Percentiles rank a stretch among this genome's conserved stretches.
phyloP scores from a whole-genome alignment of 495 filamentous ascomycete genomes.

The Pseudoneurospora amorphoporcata region DNA sequence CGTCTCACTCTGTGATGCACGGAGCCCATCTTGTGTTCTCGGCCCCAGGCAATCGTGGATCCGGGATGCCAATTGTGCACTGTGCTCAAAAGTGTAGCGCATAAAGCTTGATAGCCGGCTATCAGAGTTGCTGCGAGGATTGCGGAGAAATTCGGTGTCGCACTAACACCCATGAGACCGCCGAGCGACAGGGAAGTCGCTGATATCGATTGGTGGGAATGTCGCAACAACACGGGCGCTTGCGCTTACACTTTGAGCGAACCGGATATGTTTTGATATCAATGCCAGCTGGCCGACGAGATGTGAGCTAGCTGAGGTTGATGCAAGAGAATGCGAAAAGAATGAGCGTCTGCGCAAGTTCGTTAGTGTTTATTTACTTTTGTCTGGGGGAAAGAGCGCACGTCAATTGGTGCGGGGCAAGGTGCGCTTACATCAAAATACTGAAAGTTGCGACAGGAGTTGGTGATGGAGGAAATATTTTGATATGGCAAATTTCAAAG shows the following conservation, averaged over 20 bases:
- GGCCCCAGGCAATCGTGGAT: neutral
- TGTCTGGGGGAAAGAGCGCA: neutral
- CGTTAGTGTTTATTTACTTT: neutral
- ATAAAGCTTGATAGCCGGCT: neutral
- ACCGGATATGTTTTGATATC: neutral
- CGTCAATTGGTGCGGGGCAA: neutral
- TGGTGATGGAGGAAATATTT: neutral
- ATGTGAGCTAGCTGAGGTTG: neutral
- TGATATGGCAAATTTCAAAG: neutral
- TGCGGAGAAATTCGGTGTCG: neutral
- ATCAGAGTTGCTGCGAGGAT: neutral
- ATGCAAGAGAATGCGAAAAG: neutral
- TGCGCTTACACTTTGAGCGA: neutral
- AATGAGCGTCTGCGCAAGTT: neutral
- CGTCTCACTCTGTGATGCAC: neutral
- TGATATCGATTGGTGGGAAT: neutral
- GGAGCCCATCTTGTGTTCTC: neutral
- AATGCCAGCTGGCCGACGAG: neutral
- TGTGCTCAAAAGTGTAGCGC: neutral
- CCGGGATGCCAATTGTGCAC: neutral
- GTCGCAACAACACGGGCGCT: neutral
- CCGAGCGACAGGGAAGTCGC: neutral
- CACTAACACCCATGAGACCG: neutral
- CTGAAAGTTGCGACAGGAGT: neutral
- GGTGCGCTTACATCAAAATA: neutral